phyloP scores from a whole-genome alignment of 140 eudicot genomes.

The Senecio squalidus region DNA sequence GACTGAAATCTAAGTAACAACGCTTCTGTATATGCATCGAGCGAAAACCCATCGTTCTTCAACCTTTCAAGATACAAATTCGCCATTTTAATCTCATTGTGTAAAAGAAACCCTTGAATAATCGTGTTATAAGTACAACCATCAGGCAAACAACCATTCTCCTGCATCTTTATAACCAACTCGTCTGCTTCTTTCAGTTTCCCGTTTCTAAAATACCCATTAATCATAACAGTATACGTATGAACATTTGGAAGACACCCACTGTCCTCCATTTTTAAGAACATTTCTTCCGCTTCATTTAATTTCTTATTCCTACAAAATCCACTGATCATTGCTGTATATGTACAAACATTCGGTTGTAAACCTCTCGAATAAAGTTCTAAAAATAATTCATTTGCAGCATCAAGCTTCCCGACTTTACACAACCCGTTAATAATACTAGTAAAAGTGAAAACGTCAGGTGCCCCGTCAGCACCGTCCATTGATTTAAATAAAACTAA shows the following conservation, averaged over 20 bases:
- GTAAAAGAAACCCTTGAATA: constrained; percentile 17
- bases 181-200: constrained; percentile 15
- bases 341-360: constrained; percentile 23
- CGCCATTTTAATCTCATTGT: constrained; percentile 20
- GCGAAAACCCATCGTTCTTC: constrained; percentile 13
- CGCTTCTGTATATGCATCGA: constrained; percentile 25
- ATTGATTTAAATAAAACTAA: constrained; percentile 21
- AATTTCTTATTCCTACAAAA: constrained; percentile 25
- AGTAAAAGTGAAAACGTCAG: constrained; percentile 27
- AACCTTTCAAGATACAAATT: constrained; percentile 13
- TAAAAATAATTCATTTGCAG: constrained; percentile 18
- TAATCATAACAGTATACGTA: constrained; percentile 27
- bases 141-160: constrained; percentile 25
- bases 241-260: constrained; percentile 20
- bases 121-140: constrained; percentile 26
- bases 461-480: constrained; percentile 15
- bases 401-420: constrained; percentile 16
- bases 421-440: constrained; percentile 25
- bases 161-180: constrained; percentile 20
- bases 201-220: constrained; percentile 24
- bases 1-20: constrained; percentile 25
- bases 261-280: constrained; percentile 21
- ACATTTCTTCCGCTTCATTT: constrained; percentile 22
- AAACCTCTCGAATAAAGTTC: constrained; percentile 18
- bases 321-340: constrained; percentile 34